Evolutionary conservation across 1,284 basidiomycete species (phyloP).

Genomic region (Malassezia furfur): DNA sequence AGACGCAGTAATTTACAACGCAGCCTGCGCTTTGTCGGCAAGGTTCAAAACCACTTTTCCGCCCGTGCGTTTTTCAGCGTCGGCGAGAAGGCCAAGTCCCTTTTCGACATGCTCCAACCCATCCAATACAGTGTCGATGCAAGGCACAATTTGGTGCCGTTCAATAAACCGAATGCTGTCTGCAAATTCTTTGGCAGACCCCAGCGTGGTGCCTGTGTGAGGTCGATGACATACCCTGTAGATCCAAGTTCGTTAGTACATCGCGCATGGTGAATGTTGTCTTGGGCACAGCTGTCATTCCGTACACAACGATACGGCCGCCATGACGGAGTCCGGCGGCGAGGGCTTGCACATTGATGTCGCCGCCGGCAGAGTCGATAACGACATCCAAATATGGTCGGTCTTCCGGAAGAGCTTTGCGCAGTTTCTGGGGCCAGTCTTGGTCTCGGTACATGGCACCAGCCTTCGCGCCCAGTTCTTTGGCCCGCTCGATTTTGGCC

Average conservation of each 20-base stretch:
- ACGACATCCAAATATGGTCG: slow-evolving; percentile 58
- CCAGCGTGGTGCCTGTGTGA: slow-evolving; percentile 60
- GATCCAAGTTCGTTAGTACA: slow-evolving; percentile 65
- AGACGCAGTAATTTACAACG: slow-evolving; percentile 10
- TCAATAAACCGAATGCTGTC: slow-evolving; percentile 64
- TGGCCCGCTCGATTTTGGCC: slow-evolving; percentile 63
- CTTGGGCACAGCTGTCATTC: slow-evolving; percentile 59
- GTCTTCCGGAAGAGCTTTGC: slow-evolving; percentile 52
- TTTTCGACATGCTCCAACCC: slow-evolving; percentile 62
- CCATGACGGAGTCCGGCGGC: slow-evolving; percentile 59
- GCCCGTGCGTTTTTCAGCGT: slow-evolving; percentile 37
- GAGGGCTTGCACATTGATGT: slow-evolving; percentile 58
- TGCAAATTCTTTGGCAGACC: slow-evolving; percentile 65
- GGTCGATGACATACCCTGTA: slow-evolving; percentile 57
- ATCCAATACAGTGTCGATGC: slow-evolving; percentile 63
- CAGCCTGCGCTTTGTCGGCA: slow-evolving; percentile 14
- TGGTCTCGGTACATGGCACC: slow-evolving; percentile 66
- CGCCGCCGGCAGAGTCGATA: slow-evolving; percentile 70
- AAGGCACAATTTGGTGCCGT: slow-evolving; percentile 61
- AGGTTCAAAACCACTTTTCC: slow-evolving; percentile 39
- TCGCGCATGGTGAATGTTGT: slow-evolving; percentile 67
- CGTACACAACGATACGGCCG: slow-evolving; percentile 58
- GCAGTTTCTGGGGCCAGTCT: slow-evolving; percentile 61
- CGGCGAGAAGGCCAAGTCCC: slow-evolving; percentile 56
- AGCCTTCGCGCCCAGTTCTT: slow-evolving; percentile 63